Percentiles rank a stretch among this genome's conserved stretches.
These are phyloP conservation scores for Alternaria sp. DNA, from an alignment of 2,329 filamentous ascomycete genomes.

Conservation along the genomic window DNA sequence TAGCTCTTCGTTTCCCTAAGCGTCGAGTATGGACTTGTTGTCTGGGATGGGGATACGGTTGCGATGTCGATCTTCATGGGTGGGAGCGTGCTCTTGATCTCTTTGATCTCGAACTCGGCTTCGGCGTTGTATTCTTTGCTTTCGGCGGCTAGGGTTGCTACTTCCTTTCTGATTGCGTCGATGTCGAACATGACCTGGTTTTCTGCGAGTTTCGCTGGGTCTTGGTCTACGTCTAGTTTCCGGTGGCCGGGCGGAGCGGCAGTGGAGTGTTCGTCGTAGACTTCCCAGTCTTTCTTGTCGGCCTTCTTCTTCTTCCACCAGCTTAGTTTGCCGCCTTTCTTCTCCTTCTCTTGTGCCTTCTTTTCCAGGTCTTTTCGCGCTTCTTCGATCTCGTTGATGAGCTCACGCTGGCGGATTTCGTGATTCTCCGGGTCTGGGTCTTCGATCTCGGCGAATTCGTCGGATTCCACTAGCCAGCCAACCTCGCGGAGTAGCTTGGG, in stretches of 20 bases:
- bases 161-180: slow-evolving; percentile 78
- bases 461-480: slow-evolving; percentile 88
- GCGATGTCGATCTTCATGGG: slow-evolving; percentile 76
- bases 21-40: slow-evolving; percentile 26
- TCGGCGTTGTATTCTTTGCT: slow-evolving; percentile 45
- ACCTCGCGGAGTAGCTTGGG: slow-evolving; percentile 84
- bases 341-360: slow-evolving; percentile 65
- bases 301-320: slow-evolving; percentile 84
- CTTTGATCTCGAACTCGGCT: slow-evolving; percentile 67
- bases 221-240: slow-evolving; percentile 48
- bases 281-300: slow-evolving; percentile 90
- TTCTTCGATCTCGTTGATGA: slow-evolving; percentile 96
- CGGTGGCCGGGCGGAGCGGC: slow-evolving; percentile 11
- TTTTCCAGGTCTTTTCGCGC: slow-evolving; percentile 85
- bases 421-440: slow-evolving; percentile 97
- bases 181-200: slow-evolving; percentile 84
- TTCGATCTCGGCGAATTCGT: slow-evolving; percentile 96
- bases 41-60: slow-evolving; percentile 24
- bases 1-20: slow-evolving; percentile 52
- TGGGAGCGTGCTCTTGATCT: slow-evolving; percentile 86
- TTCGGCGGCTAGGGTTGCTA: slow-evolving; percentile 78
- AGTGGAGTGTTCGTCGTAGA: slow-evolving; percentile 72
- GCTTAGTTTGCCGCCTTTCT: slow-evolving; percentile 64
- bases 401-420: slow-evolving; percentile 81
- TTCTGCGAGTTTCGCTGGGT: slow-evolving; percentile 60